Conservation (phyloP, 495 filamentous ascomycete species). For the Neurospora africana region DNA sequence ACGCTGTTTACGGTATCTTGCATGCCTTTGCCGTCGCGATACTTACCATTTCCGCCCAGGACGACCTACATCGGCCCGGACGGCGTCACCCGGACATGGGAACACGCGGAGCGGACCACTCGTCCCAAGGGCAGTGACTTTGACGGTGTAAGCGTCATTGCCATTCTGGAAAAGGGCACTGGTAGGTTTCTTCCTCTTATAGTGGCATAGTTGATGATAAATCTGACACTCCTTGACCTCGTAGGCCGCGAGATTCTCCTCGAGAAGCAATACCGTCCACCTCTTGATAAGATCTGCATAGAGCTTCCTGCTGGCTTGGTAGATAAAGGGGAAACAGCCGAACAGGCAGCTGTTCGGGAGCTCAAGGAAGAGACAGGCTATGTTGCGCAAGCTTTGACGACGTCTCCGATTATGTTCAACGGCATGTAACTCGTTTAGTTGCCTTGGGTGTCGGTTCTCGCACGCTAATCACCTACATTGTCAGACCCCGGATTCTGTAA, state of each 20-base stretch:
- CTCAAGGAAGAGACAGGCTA: slow-evolving; percentile 93
- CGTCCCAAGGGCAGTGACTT: slow-evolving; percentile 58
- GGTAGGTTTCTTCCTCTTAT: slow-evolving; percentile 12
- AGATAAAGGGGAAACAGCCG: slow-evolving; percentile 69
- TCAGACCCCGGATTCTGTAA: slow-evolving; percentile 71
- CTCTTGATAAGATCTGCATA: slow-evolving; percentile 60
- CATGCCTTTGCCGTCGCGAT: background rate
- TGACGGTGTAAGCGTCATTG: slow-evolving; percentile 85
- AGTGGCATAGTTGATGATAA: background rate
- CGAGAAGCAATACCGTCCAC: slow-evolving; percentile 82
- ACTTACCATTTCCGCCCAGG: slow-evolving; percentile 26
- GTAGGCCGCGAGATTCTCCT: slow-evolving; percentile 64
- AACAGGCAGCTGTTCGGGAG: slow-evolving; percentile 75
- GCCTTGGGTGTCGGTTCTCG: background rate
- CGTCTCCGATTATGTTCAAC: slow-evolving; percentile 76
- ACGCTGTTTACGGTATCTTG: background rate
- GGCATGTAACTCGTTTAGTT: slow-evolving; percentile 33
- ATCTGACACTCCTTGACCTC: background rate
- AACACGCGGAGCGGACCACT: slow-evolving; percentile 68
- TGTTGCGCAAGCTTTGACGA: slow-evolving; percentile 55
- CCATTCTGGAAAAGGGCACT: slow-evolving; percentile 64
- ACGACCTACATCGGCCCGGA: slow-evolving; percentile 65
- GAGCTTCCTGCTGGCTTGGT: slow-evolving; percentile 83
- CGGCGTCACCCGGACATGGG: slow-evolving; percentile 63
- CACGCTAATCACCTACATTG: background rate